Evolutionary conservation across 441 rosid genomes (phyloP).

Genomic region (California macrophylla): DNA sequence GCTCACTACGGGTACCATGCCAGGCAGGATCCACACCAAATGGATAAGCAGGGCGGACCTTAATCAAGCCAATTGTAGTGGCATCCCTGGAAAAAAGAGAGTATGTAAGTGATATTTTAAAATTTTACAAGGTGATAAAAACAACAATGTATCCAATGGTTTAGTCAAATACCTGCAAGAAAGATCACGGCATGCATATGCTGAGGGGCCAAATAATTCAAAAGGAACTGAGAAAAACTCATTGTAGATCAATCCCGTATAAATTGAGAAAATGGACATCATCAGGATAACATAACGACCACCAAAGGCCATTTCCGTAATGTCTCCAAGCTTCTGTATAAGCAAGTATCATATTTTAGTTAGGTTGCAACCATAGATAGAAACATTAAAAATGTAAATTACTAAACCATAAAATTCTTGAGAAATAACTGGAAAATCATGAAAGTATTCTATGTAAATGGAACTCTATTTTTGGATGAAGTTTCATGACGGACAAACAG

Average conservation of each 20-base stretch:
- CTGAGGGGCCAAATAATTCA: conserved; percentile 70
- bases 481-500: neutral
- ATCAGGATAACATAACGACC: conserved; percentile 89
- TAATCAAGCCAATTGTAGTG: conserved; percentile 63
- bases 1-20: conserved; percentile 84
- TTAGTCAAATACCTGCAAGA: conserved; percentile 54
- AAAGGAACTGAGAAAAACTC: conserved; percentile 91
- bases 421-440: neutral
- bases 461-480: neutral
- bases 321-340: conserved; percentile 54
- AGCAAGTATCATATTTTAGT: conserved; percentile 7
- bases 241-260: conserved; percentile 80
- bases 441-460: neutral
- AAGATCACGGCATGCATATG: conserved; percentile 83
- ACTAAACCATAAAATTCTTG: neutral
- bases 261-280: conserved; percentile 93
- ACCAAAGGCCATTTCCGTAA: conserved; percentile 87
- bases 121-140: neutral
- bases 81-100: conserved; percentile 51
- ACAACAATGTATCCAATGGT: neutral
- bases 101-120: neutral
- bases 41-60: conserved; percentile 64
- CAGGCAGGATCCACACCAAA: conserved; percentile 92
- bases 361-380: neutral
- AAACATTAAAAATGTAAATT: neutral